Evolutionary conservation across 225 moss, liverwort and hornwort species (phyloP).

Genomic region (Asterella californica): DNA sequence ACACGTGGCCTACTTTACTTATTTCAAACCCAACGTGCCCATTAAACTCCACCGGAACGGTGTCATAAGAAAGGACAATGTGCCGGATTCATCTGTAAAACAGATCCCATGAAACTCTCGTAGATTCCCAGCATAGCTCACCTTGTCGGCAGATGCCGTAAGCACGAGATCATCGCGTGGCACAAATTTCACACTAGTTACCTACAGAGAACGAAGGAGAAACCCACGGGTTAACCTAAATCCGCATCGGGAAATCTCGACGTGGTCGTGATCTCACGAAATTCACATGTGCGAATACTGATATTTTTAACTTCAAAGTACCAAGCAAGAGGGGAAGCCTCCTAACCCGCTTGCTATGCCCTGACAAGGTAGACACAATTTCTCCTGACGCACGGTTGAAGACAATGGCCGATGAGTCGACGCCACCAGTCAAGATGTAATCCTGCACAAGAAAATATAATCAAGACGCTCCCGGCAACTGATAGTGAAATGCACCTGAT

Average conservation of each 20-base stretch:
- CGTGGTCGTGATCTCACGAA: too few relatives aligned
- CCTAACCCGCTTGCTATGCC: slow-evolving; percentile 92
- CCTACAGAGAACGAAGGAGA: slow-evolving; percentile 40
- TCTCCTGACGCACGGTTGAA: slow-evolving; percentile 84
- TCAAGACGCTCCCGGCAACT: not conserved
- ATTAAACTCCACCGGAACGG: too few relatives aligned
- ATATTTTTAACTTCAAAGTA: too few relatives aligned
- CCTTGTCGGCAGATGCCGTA: slow-evolving; percentile 93
- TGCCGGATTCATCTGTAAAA: not conserved
- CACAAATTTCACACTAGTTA: slow-evolving; percentile 95
- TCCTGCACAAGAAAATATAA: slow-evolving; percentile 48
- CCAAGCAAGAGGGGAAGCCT: not conserved
- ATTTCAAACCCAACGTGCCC: too few relatives aligned
- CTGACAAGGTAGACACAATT: slow-evolving; percentile 74
- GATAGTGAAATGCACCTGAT: not conserved
- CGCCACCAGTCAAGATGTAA: slow-evolving; percentile 81
- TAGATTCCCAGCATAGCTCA: slow-evolving; percentile 22
- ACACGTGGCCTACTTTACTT: too few relatives aligned
- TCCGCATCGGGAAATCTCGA: not conserved
- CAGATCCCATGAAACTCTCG: not conserved
- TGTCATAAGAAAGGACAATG: too few relatives aligned
- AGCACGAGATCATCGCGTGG: slow-evolving; percentile 79
- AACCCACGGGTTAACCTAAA: not conserved
- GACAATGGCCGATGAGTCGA: slow-evolving; percentile 74
- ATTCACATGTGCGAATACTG: too few relatives aligned